Conservation (phyloP, 2,329 filamentous ascomycete genomes). For the Mollisiaceae sp. region DNA sequence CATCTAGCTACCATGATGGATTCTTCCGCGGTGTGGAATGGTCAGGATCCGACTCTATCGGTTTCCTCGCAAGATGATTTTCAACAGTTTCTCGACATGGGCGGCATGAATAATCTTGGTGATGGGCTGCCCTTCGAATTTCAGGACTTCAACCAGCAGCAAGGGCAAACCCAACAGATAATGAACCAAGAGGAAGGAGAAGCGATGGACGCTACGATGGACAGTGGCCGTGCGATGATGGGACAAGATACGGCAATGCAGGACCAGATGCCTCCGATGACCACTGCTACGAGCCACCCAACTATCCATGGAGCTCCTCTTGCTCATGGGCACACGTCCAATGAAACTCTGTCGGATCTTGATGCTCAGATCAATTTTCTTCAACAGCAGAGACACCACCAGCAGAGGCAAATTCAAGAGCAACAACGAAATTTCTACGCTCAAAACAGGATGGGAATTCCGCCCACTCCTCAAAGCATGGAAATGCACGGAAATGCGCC, state of each 20-base stretch:
- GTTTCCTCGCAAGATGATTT: slow-evolving; percentile 63
- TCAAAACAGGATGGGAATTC: slow-evolving; percentile 63
- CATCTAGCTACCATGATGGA: slow-evolving; percentile 38
- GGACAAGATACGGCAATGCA: slow-evolving; percentile 47
- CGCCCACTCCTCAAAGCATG: slow-evolving; percentile 80
- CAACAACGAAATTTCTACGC: slow-evolving; percentile 59
- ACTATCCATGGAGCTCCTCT: slow-evolving; percentile 47
- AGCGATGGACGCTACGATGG: slow-evolving; percentile 55
- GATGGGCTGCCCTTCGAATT: slow-evolving; percentile 66
- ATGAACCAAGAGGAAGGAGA: slow-evolving; percentile 43
- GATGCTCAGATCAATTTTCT: slow-evolving; percentile 71
- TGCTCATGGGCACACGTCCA: slow-evolving; percentile 52
- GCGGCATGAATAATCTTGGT: slow-evolving; percentile 56
- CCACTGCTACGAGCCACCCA: slow-evolving; percentile 49
- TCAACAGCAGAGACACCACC: slow-evolving; percentile 66
- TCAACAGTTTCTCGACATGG: slow-evolving; percentile 67
- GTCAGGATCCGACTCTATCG: slow-evolving; percentile 60
- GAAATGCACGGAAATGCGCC: slow-evolving; percentile 68
- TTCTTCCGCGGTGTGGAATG: slow-evolving; percentile 52
- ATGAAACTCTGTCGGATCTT: slow-evolving; percentile 61
- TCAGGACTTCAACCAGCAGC: slow-evolving; percentile 53
- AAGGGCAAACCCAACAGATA: slow-evolving; percentile 37
- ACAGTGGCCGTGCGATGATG: slow-evolving; percentile 27
- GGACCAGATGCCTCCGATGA: slow-evolving; percentile 55
- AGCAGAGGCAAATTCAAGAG: slow-evolving; percentile 50